Base-by-base conservation (phyloP, 345 rosid genomes). In the Populus alba region DNA sequence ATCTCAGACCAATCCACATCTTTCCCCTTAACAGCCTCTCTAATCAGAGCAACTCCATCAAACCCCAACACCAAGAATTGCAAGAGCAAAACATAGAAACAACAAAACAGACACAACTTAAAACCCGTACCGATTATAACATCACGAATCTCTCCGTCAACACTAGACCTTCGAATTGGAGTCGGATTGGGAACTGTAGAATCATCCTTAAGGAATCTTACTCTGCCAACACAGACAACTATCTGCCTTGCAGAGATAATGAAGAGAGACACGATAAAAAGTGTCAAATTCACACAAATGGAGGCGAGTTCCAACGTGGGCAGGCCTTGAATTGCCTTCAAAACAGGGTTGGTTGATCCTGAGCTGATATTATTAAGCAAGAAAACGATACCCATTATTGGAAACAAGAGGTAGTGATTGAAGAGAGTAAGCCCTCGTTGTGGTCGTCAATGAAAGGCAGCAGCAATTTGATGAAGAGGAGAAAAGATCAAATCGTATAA, bases 221-320 rank as follows among this genome's bases (percentile, higher is more conserved):
- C 78, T 75, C 94, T 83, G 74, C 93, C 88, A 9, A 82, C 82
- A 67, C 95, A 96, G 10, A 90, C 83, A 45, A 85, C 90, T 67
- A 96, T 88, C 81, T 86, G 89, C 80, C 88, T 89, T 0, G 87
- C 89, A 57, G 95, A 91, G 79, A 94, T 68, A 61, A 92, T 31
- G 74, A 91, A 84, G 77, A 97, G 91, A 82, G 84, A 91, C 12
- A 87, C 88, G 8, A 92, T 81, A 51, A 88, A 82, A 69, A 94
- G 94, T 37, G 90, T 77, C 81, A 91, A 86, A 86, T 94, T 91
- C 82, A 90, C 75, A 84, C 90, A 88, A 72, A 94, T 78, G 15
- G 97, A 91, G 62, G 87, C 88, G n/a, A 94, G 87, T 77, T 97
- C 97, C 85, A 91, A 76, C 0, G 85, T 2, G 31, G 93, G 92